A percentile compares a stretch with the other conserved stretches of the same genome.
Evolutionary conservation across 805 yeast genomes (phyloP).

Genomic region (Kazachstania taianensis): DNA sequence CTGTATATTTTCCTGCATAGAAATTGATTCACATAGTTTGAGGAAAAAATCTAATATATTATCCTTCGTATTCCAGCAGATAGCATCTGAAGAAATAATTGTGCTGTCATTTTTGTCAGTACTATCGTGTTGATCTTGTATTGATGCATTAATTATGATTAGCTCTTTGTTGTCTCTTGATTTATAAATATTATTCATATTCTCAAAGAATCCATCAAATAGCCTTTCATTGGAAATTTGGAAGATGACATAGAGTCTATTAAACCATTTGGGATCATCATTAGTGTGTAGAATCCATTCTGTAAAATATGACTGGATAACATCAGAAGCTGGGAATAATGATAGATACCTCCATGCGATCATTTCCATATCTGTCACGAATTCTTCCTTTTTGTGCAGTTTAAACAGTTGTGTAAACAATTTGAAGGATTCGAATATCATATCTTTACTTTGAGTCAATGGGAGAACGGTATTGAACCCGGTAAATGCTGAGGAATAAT

Average conservation of each 20-base stretch:
- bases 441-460: conserved; percentile 32
- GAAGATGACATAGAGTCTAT: conserved; percentile 41
- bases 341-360: conserved; percentile 53
- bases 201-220: conserved; percentile 33
- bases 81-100: conserved; percentile 14
- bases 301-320: conserved; percentile 37
- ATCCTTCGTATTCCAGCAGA: conserved; percentile 36
- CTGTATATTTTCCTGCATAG: conserved; percentile 1
- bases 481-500: conserved; percentile 18
- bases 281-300: conserved; percentile 53
- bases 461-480: conserved; percentile 36
- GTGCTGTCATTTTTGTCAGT: not conserved
- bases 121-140: not conserved
- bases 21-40: conserved; percentile 6
- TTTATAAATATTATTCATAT: conserved; percentile 32
- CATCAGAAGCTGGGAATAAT: conserved; percentile 34
- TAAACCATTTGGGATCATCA: conserved; percentile 44
- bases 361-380: conserved; percentile 38
- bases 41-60: conserved; percentile 31
- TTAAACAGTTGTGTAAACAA: conserved; percentile 52
- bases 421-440: conserved; percentile 38
- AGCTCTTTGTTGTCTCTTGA: not conserved
- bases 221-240: conserved; percentile 36
- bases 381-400: conserved; percentile 38
- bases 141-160: not conserved